Conservation (phyloP, 495 filamentous ascomycete genomes). For the Neurospora sp. region DNA sequence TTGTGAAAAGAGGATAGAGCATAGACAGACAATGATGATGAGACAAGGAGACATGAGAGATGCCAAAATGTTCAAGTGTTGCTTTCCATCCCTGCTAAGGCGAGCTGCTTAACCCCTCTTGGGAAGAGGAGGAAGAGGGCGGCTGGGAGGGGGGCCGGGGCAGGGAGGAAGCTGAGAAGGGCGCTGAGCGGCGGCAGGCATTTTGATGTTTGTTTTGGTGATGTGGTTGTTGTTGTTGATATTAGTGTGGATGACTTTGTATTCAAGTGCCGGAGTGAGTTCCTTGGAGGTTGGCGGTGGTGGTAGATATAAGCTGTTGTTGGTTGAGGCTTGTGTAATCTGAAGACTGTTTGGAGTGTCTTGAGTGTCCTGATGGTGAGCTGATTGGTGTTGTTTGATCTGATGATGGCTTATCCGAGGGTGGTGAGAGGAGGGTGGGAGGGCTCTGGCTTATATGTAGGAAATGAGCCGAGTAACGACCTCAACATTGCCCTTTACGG, state of each 20-base stretch:
- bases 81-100: background rate
- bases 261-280: background rate
- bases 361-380: slow-evolving; percentile 11
- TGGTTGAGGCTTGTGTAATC: background rate
- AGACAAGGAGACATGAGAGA: slow-evolving; percentile 7
- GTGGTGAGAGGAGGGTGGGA: slow-evolving; percentile 15
- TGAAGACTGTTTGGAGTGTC: slow-evolving; percentile 4
- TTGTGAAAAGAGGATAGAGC: slow-evolving; percentile 8
- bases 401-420: slow-evolving; percentile 18
- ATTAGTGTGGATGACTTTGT: background rate
- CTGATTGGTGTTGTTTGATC: slow-evolving; percentile 16
- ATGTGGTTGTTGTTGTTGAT: background rate
- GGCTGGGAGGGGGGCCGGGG: slow-evolving; percentile 74
- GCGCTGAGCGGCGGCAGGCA: slow-evolving; percentile 53
- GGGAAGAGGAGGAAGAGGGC: slow-evolving; percentile 73
- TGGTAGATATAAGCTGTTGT: slow-evolving; percentile 1
- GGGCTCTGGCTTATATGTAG: slow-evolving; percentile 33
- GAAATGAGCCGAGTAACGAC: slow-evolving; percentile 15
- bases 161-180: slow-evolving; percentile 70
- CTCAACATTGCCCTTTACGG: slow-evolving; percentile 24
- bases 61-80: slow-evolving; percentile 7
- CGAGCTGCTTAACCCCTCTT: slow-evolving; percentile 44
- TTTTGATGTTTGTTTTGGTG: slow-evolving; percentile 29
- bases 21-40: background rate
- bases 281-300: background rate